A percentile compares a stretch with the other conserved stretches of the same genome.
Conservation (phyloP, 345 rosid genomes). For the Eutrema yunnanense region DNA sequence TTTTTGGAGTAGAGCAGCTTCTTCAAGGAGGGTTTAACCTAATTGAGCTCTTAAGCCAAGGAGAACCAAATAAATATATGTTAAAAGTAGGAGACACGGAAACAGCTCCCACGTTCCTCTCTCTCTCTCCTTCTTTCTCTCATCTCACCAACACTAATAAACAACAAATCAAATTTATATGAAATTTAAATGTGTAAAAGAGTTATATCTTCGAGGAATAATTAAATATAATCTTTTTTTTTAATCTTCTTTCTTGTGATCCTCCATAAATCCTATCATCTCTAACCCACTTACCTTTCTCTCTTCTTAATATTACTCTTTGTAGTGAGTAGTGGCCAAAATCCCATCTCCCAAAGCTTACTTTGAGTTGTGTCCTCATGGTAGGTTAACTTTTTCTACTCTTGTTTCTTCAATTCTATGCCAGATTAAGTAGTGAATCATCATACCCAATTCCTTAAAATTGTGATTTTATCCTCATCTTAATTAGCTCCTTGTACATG, state of each 20-base stretch:
- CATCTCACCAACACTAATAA: constrained; percentile 15
- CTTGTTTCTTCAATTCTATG: not conserved
- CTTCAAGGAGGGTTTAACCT: constrained; percentile 40
- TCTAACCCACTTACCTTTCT: constrained; percentile 19
- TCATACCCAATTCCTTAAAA: not conserved
- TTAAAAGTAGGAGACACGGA: constrained; percentile 74
- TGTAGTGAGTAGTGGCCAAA: constrained; percentile 27
- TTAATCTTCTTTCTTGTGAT: constrained; percentile 38
- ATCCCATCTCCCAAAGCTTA: constrained; percentile 18
- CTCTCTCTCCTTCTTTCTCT: constrained; percentile 22
- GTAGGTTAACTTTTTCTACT: constrained; percentile 30
- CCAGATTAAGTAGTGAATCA: constrained; percentile 1
- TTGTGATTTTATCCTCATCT: not conserved
- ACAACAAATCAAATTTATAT: constrained; percentile 17
- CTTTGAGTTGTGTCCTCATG: constrained; percentile 40
- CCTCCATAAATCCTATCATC: constrained; percentile 60
- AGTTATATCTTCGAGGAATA: constrained; percentile 46
- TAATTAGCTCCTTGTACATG: not conserved
- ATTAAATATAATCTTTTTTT: constrained; percentile 24
- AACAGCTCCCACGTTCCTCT: constrained; percentile 90
- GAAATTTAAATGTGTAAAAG: constrained; percentile 19
- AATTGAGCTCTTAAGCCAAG: constrained; percentile 69
- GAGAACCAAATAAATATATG: constrained; percentile 35
- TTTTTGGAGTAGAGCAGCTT: constrained; percentile 24
- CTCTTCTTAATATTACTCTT: constrained; percentile 24